Evolutionary conservation across 1,284 basidiomycete genomes (phyloP).

Genomic region (Papiliotrema nemorosa): DNA sequence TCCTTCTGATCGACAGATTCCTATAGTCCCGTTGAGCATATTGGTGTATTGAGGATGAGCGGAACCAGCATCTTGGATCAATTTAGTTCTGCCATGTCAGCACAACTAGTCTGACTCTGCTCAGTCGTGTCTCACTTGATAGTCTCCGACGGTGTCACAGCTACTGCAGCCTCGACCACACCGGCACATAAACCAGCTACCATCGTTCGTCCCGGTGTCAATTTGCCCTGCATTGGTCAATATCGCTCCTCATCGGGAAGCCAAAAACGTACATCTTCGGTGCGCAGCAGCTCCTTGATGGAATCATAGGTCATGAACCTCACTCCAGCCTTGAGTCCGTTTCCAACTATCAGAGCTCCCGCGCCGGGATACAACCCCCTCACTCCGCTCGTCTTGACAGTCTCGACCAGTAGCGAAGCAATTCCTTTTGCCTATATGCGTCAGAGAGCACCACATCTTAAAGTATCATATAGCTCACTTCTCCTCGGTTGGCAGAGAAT

Average conservation of each 20-base stretch:
- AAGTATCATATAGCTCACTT: too few species aligned
- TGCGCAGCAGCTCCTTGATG: conserved; percentile 75
- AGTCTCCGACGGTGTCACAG: conserved; percentile 90
- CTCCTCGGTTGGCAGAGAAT: conserved; percentile 9
- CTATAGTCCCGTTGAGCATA: conserved; percentile 74
- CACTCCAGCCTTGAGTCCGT: conserved; percentile 80
- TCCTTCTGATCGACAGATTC: conserved; percentile 77
- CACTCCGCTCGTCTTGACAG: conserved; percentile 60
- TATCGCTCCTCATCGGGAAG: too few species aligned
- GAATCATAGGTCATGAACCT: conserved; percentile 87
- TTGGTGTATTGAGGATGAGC: conserved; percentile 75
- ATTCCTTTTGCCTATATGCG: conserved; percentile 39
- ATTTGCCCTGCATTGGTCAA: conserved; percentile 63
- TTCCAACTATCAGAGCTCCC: conserved; percentile 73
- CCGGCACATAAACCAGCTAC: conserved; percentile 88
- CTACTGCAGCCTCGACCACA: conserved; percentile 81
- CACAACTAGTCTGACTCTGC: not conserved
- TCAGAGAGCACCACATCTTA: not conserved
- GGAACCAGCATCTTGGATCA: conserved; percentile 83
- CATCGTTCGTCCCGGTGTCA: conserved; percentile 71
- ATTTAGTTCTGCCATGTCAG: conserved; percentile 65
- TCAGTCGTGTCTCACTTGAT: conserved; percentile 66
- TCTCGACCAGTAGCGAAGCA: conserved; percentile 43
- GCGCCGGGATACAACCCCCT: conserved; percentile 75
- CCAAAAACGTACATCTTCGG: conserved; percentile 59